Evolutionary conservation across 176 grass and related monocot species (phyloP).

Genomic region (Oryza punctata): DNA sequence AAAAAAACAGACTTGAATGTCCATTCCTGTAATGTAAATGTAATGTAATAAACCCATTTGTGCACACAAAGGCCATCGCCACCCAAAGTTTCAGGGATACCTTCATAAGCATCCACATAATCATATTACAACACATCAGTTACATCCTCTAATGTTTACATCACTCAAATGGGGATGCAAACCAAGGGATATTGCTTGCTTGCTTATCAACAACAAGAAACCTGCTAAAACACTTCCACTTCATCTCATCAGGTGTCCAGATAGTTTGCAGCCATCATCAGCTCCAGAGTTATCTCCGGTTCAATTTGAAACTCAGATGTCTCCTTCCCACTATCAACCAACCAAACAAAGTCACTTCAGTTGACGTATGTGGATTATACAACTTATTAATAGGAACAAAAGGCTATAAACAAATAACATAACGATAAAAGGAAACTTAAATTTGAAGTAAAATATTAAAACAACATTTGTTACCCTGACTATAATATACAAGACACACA

Average conservation of each 20-base stretch:
- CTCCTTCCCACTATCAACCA: constrained; percentile 73
- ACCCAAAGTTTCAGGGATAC: too few species aligned
- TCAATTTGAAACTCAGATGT: constrained; percentile 79
- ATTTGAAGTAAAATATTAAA: not conserved
- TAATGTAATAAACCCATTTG: not conserved
- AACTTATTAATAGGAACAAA: not conserved
- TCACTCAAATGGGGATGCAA: not conserved
- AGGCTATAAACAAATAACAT: too few species aligned
- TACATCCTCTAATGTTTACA: not conserved
- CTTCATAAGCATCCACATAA: not conserved
- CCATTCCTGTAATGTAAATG: not conserved
- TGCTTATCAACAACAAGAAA: not conserved
- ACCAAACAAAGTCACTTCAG: not conserved
- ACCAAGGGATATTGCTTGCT: not conserved
- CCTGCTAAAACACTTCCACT: not conserved
- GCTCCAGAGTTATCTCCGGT: constrained; percentile 80
- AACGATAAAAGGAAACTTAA: not conserved
- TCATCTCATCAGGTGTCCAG: constrained; percentile 59
- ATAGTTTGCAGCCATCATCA: constrained; percentile 99
- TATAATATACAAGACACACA: not conserved
- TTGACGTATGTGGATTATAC: not conserved
- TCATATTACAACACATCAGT: not conserved
- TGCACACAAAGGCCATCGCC: not conserved
- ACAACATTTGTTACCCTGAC: not conserved
- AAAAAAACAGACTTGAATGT: not conserved